Evolutionary conservation across 2,329 filamentous ascomycete genomes (phyloP).

Genomic region (Xylariaceae sp.): DNA sequence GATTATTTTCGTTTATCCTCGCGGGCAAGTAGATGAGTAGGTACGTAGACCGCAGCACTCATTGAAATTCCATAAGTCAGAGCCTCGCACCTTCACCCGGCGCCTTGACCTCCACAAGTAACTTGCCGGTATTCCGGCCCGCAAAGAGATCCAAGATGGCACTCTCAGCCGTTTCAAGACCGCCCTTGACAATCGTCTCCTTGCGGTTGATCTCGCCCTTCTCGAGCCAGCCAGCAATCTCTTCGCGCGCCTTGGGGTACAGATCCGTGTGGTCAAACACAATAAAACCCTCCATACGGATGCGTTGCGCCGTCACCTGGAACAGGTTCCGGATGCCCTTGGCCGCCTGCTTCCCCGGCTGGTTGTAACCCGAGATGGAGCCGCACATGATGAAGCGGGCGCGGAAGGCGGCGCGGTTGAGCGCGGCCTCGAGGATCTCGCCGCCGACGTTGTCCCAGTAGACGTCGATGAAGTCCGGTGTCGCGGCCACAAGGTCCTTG

Average conservation of each 20-base stretch:
- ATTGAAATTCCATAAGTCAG: conserved; percentile 15
- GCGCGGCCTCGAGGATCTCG: conserved; percentile 63
- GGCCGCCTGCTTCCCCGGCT: conserved; percentile 49
- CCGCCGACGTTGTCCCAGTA: conserved; percentile 68
- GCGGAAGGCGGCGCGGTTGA: conserved; percentile 58
- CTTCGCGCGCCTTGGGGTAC: conserved; percentile 53
- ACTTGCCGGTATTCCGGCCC: conserved; percentile 67
- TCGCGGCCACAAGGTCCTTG: conserved; percentile 49
- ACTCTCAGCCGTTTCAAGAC: conserved; percentile 59
- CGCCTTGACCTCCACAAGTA: conserved; percentile 52
- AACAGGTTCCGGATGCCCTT: conserved; percentile 33
- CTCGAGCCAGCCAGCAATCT: conserved; percentile 63
- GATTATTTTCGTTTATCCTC: too few species aligned
- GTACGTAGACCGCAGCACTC: too few species aligned
- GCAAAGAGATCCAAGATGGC: conserved; percentile 62
- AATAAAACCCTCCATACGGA: conserved; percentile 68
- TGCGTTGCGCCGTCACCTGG: conserved; percentile 38
- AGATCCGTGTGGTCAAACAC: conserved; percentile 63
- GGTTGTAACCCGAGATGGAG: conserved; percentile 66
- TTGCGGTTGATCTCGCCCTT: conserved; percentile 70
- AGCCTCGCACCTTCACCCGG: conserved; percentile 25
- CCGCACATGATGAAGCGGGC: conserved; percentile 70
- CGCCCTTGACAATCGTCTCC: conserved; percentile 68
- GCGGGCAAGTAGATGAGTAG: too few species aligned
- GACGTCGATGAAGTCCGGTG: conserved; percentile 53